These are phyloP conservation scores for Xylariaceae sp. DNA, from an alignment of 2,329 filamentous ascomycete genomes.

Conservation along the genomic window DNA sequence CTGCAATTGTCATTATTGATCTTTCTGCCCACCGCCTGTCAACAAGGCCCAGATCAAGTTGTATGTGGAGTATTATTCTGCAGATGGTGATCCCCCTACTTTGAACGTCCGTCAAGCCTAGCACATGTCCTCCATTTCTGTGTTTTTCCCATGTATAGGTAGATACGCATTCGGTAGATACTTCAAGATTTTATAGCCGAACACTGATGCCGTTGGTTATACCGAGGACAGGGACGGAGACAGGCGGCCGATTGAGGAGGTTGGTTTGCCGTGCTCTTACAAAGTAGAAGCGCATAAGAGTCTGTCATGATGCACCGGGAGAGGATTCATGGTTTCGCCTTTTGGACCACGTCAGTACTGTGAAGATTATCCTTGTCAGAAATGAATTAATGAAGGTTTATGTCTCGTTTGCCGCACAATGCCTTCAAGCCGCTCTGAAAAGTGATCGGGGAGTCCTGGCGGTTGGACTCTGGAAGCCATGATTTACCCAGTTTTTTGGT, in stretches of 20 bases:
- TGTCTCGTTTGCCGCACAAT: neutral
- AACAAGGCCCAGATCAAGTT: neutral
- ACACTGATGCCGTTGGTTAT: neutral
- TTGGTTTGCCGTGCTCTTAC: neutral
- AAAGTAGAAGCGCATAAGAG: neutral
- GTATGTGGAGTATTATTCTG: neutral
- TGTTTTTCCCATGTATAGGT: neutral
- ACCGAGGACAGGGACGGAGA: neutral
- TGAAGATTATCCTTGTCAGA: conserved; percentile 8
- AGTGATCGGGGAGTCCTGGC: neutral
- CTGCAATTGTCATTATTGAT: neutral
- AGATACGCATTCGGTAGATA: neutral
- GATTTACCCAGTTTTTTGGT: neutral
- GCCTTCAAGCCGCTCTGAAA: neutral
- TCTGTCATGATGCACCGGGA: neutral
- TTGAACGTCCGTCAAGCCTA: neutral
- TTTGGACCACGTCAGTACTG: conserved; percentile 6
- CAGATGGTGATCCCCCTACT: neutral
- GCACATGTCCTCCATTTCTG: neutral
- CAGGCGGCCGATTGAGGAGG: neutral
- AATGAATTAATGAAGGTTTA: conserved; percentile 7
- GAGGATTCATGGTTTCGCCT: conserved; percentile 6
- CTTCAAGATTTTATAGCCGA: neutral
- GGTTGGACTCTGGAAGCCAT: neutral
- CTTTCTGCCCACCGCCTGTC: neutral